Evolutionary conservation across 2,329 filamentous ascomycete species (phyloP), one percentile per base, ranked within the genome.

Genomic region (Trichoderma koningiopsis): DNA sequence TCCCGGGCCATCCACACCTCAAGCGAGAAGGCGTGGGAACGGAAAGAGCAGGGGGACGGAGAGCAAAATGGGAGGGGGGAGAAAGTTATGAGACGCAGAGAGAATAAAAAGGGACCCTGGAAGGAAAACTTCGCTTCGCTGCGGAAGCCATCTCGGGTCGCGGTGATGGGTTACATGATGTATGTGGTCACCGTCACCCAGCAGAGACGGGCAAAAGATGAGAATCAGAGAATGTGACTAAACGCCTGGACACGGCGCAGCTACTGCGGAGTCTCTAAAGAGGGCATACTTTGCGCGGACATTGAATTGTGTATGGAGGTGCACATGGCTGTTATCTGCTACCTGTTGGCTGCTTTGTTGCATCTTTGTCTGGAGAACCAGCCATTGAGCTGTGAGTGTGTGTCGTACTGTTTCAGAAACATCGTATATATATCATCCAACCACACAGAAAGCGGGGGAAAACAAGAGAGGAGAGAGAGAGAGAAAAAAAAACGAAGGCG

Each of bases 1-100:
- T 69, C 61, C 72, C 71, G 69, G 70, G 47, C 63, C 68, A 68
- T 60, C 31, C 67, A 57, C 56, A 67, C 61, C 49, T 22, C 49
- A 68, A 53, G 43, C 65, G 56, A 60, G 37, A 63, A 57, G 47
- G 66, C 29, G 61, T 64, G 43, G 60, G n/a, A 37, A 37, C 27
- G 63, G 37, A 58, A n/a, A 22, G 19, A 63, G 47, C 59, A 66
- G n/a, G 40, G 53, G 53, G 47, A 52, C 24, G 57, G 22, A 40
- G 13, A 14, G 29, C 43, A 49, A 31, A 31, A 47, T 33, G 33
- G 61, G 33, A 56, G 61, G 49, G 37, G 61, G 61, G 35, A 19
- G 7, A 47, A 49, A 31, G 22, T 10, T 29, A 13, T 4, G 27
- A 47, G 33, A 40, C n/a, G n/a, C 31, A 64, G 47, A 43, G 33